phyloP scores from a whole-genome alignment of 805 yeast genomes.

The Debaryomyces castellii region DNA sequence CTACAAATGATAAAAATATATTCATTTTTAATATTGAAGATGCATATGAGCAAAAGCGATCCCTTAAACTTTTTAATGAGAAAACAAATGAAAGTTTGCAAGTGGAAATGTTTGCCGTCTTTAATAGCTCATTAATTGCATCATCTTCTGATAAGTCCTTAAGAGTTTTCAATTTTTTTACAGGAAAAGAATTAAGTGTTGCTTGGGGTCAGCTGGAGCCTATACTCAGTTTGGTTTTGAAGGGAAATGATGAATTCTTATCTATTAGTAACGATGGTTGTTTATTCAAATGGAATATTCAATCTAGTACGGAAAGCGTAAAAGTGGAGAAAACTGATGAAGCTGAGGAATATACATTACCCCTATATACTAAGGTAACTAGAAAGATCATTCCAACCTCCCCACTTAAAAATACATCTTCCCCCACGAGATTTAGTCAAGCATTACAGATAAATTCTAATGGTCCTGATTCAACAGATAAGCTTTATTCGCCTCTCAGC shows the following conservation, averaged over 20 bases:
- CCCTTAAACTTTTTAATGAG: constrained; percentile 43
- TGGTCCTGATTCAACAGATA: background rate
- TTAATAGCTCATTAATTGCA: constrained; percentile 32
- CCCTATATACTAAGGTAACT: constrained; percentile 27
- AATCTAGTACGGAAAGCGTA: background rate
- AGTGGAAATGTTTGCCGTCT: constrained; percentile 43
- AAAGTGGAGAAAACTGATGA: background rate
- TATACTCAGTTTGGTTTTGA: constrained; percentile 40
- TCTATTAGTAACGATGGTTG: constrained; percentile 57
- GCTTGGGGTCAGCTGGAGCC: constrained; percentile 58
- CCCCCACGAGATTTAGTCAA: background rate
- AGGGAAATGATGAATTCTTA: constrained; percentile 24
- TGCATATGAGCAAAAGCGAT: constrained; percentile 31
- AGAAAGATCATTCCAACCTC: constrained; percentile 28
- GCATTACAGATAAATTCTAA: background rate
- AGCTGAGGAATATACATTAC: constrained; percentile 7
- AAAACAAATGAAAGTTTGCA: constrained; percentile 39
- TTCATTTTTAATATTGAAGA: constrained; percentile 34
- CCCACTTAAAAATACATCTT: constrained; percentile 5
- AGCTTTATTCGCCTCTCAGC: constrained; percentile 5
- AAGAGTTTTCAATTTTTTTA: constrained; percentile 44
- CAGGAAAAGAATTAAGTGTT: constrained; percentile 47
- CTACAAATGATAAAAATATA: constrained; percentile 52
- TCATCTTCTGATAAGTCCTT: constrained; percentile 60
- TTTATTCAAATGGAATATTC: constrained; percentile 46